These are phyloP conservation scores for Ophiostoma sp. DNA, from an alignment of 2,329 filamentous ascomycete species.

Conservation along the genomic window DNA sequence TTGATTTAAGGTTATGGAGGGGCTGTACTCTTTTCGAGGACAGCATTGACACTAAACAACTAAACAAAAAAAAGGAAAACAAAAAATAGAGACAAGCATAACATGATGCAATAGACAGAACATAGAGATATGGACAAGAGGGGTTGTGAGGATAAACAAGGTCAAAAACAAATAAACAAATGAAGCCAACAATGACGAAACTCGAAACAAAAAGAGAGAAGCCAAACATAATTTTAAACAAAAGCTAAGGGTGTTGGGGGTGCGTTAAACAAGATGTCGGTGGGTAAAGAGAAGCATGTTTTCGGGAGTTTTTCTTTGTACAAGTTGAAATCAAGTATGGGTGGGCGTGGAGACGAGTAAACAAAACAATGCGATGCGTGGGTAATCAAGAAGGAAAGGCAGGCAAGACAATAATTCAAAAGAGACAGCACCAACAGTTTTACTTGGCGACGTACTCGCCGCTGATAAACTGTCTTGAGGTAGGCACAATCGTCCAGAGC, in stretches of 20 bases:
- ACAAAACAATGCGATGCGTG: not conserved
- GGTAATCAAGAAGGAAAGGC: not conserved
- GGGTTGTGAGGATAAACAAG: not conserved
- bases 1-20: not conserved
- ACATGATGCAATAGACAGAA: not conserved
- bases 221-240: not conserved
- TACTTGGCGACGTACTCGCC: slow-evolving; percentile 67
- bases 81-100: not conserved
- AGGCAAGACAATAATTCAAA: slow-evolving; percentile 15
- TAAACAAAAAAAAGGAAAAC: not conserved
- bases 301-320: not conserved
- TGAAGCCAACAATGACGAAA: not conserved
- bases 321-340: not conserved
- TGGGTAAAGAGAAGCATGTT: too few species aligned
- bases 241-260: not conserved
- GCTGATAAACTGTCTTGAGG: slow-evolving; percentile 66
- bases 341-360: not conserved
- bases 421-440: not conserved
- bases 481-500: slow-evolving; percentile 67
- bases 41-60: not conserved
- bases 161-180: not conserved
- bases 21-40: not conserved
- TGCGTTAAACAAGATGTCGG: not conserved
- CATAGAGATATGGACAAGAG: slow-evolving; percentile 3
- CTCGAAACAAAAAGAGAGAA: not conserved